phyloP scores from a whole-genome alignment of 1,139 yeast species.

The Suhomyces atakaporum region DNA sequence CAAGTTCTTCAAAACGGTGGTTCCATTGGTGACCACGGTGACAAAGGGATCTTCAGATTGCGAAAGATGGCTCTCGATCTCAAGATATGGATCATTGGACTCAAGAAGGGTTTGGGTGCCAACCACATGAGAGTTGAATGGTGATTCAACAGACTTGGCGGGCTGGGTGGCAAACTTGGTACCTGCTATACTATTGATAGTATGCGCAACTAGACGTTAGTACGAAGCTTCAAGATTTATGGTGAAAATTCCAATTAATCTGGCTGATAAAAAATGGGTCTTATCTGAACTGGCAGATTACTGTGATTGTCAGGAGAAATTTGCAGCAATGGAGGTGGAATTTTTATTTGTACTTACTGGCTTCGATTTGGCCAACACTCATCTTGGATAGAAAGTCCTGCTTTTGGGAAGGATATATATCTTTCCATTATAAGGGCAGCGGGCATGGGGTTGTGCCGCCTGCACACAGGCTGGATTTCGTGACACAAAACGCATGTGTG shows the following conservation, averaged over 20 bases:
- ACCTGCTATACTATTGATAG: constrained; percentile 27
- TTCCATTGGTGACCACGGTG: constrained; percentile 55
- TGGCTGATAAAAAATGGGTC: too few species aligned
- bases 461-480: constrained; percentile 2
- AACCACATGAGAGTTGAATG: constrained; percentile 27
- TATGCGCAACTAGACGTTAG: constrained; percentile 17
- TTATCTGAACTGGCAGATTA: too few species aligned
- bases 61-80: constrained; percentile 36
- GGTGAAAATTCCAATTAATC: too few species aligned
- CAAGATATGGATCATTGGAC: constrained; percentile 56
- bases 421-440: too few species aligned
- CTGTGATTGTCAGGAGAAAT: too few species aligned
- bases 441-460: too few species aligned
- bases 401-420: constrained; percentile 3
- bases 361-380: constrained; percentile 18
- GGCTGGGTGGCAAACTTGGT: constrained; percentile 47
- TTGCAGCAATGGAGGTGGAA: too few species aligned
- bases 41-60: constrained; percentile 32
- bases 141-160: constrained; percentile 45
- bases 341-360: constrained; percentile 19
- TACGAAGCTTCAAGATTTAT: too few species aligned
- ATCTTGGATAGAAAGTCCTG: constrained; percentile 9
- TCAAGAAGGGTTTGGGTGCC: constrained; percentile 40
- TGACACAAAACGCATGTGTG: constrained; percentile 6
- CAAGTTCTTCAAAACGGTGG: constrained; percentile 50